Evolutionary conservation across 2,329 filamentous ascomycete species (phyloP).

Genomic region (Spiromastix sp.): DNA sequence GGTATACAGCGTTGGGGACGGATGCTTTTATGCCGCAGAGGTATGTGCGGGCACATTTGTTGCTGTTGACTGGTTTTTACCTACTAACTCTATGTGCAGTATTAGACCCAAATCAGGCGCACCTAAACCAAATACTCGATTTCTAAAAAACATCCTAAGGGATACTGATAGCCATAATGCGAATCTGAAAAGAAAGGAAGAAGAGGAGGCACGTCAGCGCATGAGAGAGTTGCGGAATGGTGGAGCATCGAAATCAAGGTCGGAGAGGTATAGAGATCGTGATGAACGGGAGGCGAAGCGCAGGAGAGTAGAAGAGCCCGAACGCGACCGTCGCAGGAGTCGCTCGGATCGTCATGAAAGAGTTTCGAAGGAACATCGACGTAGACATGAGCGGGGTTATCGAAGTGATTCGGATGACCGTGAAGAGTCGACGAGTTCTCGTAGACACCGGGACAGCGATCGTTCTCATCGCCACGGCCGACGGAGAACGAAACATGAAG

Average conservation of each 20-base stretch:
- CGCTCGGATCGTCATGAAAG: slow-evolving; percentile 21
- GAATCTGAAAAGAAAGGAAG: slow-evolving; percentile 72
- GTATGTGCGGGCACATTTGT: slow-evolving; percentile 26
- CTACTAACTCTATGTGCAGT: slow-evolving; percentile 2
- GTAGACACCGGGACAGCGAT: slow-evolving; percentile 7
- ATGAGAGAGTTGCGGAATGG: slow-evolving; percentile 49
- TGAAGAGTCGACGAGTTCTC: slow-evolving; percentile 3
- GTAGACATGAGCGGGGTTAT: slow-evolving; percentile 7
- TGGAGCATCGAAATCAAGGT: slow-evolving; percentile 26
- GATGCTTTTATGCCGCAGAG: slow-evolving; percentile 52
- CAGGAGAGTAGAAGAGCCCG: slow-evolving; percentile 15
- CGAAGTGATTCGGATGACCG: too few relatives aligned
- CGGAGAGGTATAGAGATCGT: slow-evolving; percentile 12
- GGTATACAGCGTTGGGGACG: slow-evolving; percentile 64
- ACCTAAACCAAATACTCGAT: slow-evolving; percentile 85
- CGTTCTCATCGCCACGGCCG: slow-evolving; percentile 3
- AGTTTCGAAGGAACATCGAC: slow-evolving; percentile 16
- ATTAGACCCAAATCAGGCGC: slow-evolving; percentile 52
- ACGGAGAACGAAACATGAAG: slow-evolving; percentile 10
- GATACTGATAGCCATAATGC: slow-evolving; percentile 86
- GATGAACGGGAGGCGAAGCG: slow-evolving; percentile 13
- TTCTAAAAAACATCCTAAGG: slow-evolving; percentile 77
- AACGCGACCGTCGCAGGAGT: slow-evolving; percentile 8
- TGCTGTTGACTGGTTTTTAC: background rate
- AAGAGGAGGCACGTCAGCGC: slow-evolving; percentile 63